Conservation (phyloP, 2,329 filamentous ascomycete species). For the Rhynchosporium graminicola region DNA sequence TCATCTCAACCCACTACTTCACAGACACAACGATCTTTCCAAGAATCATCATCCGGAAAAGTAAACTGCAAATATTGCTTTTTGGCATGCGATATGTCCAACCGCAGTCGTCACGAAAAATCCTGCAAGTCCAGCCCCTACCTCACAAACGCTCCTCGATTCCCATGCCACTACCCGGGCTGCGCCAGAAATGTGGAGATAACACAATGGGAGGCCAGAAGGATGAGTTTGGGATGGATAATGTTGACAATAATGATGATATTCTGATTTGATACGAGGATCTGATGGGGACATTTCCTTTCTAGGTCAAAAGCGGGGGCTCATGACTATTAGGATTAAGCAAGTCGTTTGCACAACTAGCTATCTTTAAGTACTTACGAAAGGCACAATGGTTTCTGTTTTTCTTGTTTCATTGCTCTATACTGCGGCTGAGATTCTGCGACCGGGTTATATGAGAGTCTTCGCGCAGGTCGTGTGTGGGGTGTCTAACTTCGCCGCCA, state of each 20-base stretch:
- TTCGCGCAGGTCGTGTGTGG: too few relatives aligned
- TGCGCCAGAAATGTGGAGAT: neutral
- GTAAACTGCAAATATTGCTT: neutral
- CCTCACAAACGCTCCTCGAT: neutral
- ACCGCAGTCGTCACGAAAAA: conserved; percentile 2
- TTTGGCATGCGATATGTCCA: neutral
- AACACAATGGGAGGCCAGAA: neutral
- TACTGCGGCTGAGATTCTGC: too few relatives aligned
- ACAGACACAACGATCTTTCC: neutral
- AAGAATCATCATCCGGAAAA: neutral
- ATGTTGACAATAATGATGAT: neutral
- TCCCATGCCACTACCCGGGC: neutral
- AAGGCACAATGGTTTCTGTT: too few relatives aligned
- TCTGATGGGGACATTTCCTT: neutral
- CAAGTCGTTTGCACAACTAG: too few relatives aligned
- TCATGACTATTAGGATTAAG: too few relatives aligned
- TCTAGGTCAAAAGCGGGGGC: too few relatives aligned
- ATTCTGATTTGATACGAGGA: neutral
- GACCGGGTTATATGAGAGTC: too few relatives aligned
- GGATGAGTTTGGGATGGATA: neutral
- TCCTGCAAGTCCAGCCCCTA: neutral
- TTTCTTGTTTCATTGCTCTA: too few relatives aligned
- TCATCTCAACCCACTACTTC: neutral
- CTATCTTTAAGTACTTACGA: too few relatives aligned
- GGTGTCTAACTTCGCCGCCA: too few relatives aligned